phyloP scores from a whole-genome alignment of 2,329 filamentous ascomycete genomes.

The Epichloe aotearoae region DNA sequence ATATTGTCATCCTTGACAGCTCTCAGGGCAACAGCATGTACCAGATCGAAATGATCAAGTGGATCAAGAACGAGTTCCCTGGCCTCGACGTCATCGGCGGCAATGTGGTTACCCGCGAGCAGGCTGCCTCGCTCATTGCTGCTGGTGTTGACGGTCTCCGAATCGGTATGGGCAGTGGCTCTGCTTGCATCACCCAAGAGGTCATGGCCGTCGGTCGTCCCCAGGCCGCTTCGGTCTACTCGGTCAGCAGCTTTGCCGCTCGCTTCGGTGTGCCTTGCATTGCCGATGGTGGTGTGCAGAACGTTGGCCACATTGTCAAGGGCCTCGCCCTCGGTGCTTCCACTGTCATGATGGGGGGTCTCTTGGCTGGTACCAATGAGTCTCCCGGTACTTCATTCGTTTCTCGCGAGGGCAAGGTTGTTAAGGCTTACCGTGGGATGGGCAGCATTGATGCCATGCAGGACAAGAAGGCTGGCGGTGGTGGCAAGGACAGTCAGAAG shows the following conservation, averaged over 20 bases:
- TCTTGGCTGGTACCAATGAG: slow-evolving; percentile 92
- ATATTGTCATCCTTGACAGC: slow-evolving; percentile 90
- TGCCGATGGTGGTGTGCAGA: slow-evolving; percentile 94
- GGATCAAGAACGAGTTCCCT: slow-evolving; percentile 78
- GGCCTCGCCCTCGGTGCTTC: slow-evolving; percentile 87
- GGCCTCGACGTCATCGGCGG: slow-evolving; percentile 88
- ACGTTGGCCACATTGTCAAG: slow-evolving; percentile 98
- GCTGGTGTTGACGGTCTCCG: slow-evolving; percentile 92
- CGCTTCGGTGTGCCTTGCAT: slow-evolving; percentile 96
- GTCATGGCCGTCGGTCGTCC: slow-evolving; percentile 98
- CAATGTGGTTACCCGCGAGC: slow-evolving; percentile 95
- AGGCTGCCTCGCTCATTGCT: slow-evolving; percentile 82
- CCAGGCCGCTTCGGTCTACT: slow-evolving; percentile 86
- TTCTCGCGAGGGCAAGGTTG: slow-evolving; percentile 89
- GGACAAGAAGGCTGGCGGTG: slow-evolving; percentile 84
- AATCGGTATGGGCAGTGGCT: slow-evolving; percentile 97
- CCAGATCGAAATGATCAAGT: slow-evolving; percentile 97
- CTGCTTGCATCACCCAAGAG: slow-evolving; percentile 97
- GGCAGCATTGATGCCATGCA: slow-evolving; percentile 98
- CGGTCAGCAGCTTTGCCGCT: slow-evolving; percentile 77
- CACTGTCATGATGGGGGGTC: slow-evolving; percentile 99
- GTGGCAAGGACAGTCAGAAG: slow-evolving; percentile 58
- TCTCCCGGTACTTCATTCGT: slow-evolving; percentile 95
- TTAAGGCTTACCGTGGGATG: slow-evolving; percentile 99
- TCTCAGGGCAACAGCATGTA: slow-evolving; percentile 98